Conservation (phyloP, 2,329 filamentous ascomycete genomes). For the Diaporthe longicolla region DNA sequence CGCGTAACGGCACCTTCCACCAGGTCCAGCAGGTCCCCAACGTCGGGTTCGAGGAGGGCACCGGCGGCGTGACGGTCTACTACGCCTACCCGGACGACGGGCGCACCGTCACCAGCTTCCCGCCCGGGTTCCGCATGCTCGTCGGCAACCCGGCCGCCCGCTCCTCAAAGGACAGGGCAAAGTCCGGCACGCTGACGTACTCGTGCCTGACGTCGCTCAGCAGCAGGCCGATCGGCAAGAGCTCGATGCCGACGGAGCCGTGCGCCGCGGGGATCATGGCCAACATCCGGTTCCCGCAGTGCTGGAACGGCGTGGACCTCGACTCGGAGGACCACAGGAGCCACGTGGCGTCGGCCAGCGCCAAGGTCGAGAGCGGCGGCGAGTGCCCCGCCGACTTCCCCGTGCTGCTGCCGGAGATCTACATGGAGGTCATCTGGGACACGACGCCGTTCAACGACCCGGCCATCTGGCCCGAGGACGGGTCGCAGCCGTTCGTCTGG, state of each 20-base stretch:
- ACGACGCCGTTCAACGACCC: conserved; percentile 51
- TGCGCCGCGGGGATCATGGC: conserved; percentile 56
- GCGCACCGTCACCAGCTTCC: conserved; percentile 57
- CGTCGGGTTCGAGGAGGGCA: conserved; percentile 15
- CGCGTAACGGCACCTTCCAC: conserved; percentile 46
- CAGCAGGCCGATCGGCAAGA: conserved; percentile 55
- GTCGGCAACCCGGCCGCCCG: conserved; percentile 50
- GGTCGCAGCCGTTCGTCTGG: conserved; percentile 50
- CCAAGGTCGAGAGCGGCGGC: conserved; percentile 46
- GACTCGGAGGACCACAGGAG: conserved; percentile 62
- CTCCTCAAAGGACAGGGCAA: conserved; percentile 48
- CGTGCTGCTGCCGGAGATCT: conserved; percentile 53
- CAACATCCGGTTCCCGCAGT: conserved; percentile 62
- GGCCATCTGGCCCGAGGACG: conserved; percentile 51
- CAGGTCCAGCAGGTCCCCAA: conserved; percentile 52
- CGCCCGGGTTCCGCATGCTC: conserved; percentile 63
- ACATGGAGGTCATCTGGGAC: conserved; percentile 54
- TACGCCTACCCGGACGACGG: conserved; percentile 48
- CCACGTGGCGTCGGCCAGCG: conserved; percentile 54
- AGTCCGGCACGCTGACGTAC: conserved; percentile 60
- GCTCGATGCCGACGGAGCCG: conserved; percentile 54
- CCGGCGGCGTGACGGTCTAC: conserved; percentile 47
- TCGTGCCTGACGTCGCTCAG: conserved; percentile 56
- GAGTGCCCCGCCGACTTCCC: conserved; percentile 47
- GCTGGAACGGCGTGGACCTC: conserved; percentile 66